Evolutionary conservation across 441 rosid species (phyloP).

Genomic region (Populus tomentosa): DNA sequence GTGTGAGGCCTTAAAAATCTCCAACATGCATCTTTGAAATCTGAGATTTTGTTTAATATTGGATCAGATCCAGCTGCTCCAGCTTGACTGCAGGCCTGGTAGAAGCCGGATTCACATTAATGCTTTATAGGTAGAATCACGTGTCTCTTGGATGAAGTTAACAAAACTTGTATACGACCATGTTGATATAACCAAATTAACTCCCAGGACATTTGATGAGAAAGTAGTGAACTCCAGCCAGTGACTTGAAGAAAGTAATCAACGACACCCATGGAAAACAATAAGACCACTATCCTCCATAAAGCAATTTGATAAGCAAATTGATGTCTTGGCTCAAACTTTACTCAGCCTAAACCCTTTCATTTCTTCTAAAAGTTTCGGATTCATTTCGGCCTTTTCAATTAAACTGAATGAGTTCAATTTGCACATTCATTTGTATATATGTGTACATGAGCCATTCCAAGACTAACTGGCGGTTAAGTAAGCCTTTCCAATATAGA

Average conservation of each 20-base stretch:
- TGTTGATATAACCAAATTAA: conserved; percentile 9
- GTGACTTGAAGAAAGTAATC: not conserved
- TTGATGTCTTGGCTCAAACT: not conserved
- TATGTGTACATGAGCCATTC: not conserved
- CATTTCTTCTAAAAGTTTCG: not conserved
- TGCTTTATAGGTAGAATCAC: not conserved
- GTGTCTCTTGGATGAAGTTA: conserved; percentile 8
- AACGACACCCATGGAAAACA: not conserved
- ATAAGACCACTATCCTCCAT: not conserved
- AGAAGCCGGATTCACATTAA: conserved; percentile 36
- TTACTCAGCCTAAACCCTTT: not conserved
- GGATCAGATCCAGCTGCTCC: conserved; percentile 87
- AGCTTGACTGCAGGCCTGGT: conserved; percentile 68
- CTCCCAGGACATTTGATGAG: not conserved
- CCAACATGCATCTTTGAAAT: conserved; percentile 87
- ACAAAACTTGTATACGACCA: not conserved
- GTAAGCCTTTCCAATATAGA: not conserved
- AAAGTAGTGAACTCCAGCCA: not conserved
- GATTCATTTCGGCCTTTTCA: not conserved
- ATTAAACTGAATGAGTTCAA: not conserved
- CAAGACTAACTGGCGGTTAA: not conserved
- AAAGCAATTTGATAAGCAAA: not conserved
- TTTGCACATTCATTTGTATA: not conserved
- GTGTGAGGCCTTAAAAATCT: conserved; percentile 97
- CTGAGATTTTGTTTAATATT: conserved; percentile 42